Conservation (phyloP, 257 asterid species). For the Cruciata laevipes region DNA sequence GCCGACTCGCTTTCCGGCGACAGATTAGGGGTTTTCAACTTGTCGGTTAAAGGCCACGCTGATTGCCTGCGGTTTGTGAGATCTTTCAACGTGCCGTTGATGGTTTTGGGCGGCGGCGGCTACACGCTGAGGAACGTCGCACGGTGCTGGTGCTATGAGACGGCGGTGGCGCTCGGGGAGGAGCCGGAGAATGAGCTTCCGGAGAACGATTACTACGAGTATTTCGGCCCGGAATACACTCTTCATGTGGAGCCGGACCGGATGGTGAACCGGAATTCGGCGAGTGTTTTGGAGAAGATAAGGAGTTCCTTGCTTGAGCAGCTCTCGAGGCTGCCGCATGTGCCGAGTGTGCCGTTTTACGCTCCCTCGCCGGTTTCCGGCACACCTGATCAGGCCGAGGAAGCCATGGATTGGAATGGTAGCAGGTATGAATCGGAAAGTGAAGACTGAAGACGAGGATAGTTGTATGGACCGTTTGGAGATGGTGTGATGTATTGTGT, state of each 20-base stretch:
- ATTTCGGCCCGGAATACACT: slow-evolving; percentile 72
- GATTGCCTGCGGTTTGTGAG: slow-evolving; percentile 53
- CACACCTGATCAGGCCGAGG: slow-evolving; percentile 75
- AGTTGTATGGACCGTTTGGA: too few relatives aligned
- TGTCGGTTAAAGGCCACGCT: slow-evolving; percentile 61
- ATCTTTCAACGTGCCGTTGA: slow-evolving; percentile 56
- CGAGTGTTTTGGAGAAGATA: slow-evolving; percentile 62
- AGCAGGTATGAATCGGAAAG: slow-evolving; percentile 64
- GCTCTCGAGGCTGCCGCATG: slow-evolving; percentile 61
- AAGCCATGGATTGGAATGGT: slow-evolving; percentile 78
- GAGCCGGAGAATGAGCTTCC: slow-evolving; percentile 82
- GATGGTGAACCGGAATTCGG: slow-evolving; percentile 53
- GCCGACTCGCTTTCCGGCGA: slow-evolving; percentile 65
- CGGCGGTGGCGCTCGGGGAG: slow-evolving; percentile 82
- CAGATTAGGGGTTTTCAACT: slow-evolving; percentile 55
- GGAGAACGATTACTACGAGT: slow-evolving; percentile 70
- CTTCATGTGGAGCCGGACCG: slow-evolving; percentile 61
- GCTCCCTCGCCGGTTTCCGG: slow-evolving; percentile 48
- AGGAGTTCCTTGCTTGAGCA: slow-evolving; percentile 68
- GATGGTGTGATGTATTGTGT: too few relatives aligned
- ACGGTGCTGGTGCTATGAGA: slow-evolving; percentile 76
- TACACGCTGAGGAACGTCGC: slow-evolving; percentile 59
- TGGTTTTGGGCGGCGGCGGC: slow-evolving; percentile 75
- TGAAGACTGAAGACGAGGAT: slow-evolving; percentile 18
- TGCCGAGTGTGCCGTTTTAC: slow-evolving; percentile 79